Evolutionary conservation across 2,329 filamentous ascomycete species (phyloP), one percentile per base, ranked within the genome.

Genomic region (Berkeleyomyces basicola): DNA sequence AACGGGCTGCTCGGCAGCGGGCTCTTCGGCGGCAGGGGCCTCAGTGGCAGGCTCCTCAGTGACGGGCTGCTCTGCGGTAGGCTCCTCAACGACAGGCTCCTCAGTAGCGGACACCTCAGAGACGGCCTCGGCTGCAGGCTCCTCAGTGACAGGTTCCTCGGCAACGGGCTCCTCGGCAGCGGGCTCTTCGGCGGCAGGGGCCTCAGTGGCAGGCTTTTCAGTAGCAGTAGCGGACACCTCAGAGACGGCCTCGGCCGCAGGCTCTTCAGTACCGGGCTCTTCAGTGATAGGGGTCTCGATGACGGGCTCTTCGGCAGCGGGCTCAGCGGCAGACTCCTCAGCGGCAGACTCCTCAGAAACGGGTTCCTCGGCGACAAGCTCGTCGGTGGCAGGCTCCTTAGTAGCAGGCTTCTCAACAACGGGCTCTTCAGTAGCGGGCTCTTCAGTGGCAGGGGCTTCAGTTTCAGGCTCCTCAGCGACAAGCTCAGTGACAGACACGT

Each of bases 101-200:
- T 59, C 57, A 46, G 44, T 36, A 16, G n/a, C 42, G 23, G 40
- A 36, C 43, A 57, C 33, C n/a, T 14, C 33, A 61, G 44, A 46
- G 10, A n/a, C n/a, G n/a, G n/a, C n/a, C n/a, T n/a, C 31, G 16
- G 43, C 51, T 14, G 16, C 6, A 55, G 58, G 39, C 37, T 33
- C 60, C 14, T 51, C 61, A 7, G 40, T 44, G 53, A 47, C 57
- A 43, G 60, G 40, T 47, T 62, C 64, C n/a, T 64, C 63, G 31
- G 10, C 4, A 9, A n/a, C n/a, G n/a, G n/a, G n/a, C n/a, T n/a
- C 23, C 23, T 23, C 23, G 23, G 23, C 23, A 23, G 23, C 2
- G 23, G 23, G 23, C 23, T 23, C 23, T 2, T 23, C 23, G 23
- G 23, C 23, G 2, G 23, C 2, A 2, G 23, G 23, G 1, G 36